Conservation (phyloP, 257 asterid species). For the Primulina eburnea region DNA sequence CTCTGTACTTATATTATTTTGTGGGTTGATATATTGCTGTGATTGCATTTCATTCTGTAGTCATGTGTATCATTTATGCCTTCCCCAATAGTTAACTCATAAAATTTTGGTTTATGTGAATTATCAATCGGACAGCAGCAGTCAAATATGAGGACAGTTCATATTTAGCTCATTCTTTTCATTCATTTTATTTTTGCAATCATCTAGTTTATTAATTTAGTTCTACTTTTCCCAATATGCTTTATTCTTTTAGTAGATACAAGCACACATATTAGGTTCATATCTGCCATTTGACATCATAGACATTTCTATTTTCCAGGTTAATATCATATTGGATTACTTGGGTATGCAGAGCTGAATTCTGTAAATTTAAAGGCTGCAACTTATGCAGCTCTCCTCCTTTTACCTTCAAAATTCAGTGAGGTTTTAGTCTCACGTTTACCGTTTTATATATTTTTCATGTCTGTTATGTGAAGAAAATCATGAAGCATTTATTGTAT, state of each 20-base stretch:
- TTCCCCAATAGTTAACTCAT: background rate
- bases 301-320: constrained; percentile 43
- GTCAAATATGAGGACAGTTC: background rate
- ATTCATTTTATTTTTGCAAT: background rate
- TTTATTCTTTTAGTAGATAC: constrained; percentile 13
- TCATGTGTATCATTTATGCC: background rate
- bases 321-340: constrained; percentile 61
- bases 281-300: constrained; percentile 1
- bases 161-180: background rate
- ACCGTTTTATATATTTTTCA: background rate
- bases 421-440: constrained; percentile 46
- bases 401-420: constrained; percentile 74
- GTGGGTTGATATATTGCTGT: background rate
- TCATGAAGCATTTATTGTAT: constrained; percentile 1
- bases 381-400: constrained; percentile 77
- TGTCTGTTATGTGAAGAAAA: background rate
- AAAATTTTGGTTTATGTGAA: background rate
- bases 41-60: background rate
- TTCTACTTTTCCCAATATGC: background rate
- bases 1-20: background rate
- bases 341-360: constrained; percentile 56
- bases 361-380: constrained; percentile 70
- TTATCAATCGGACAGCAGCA: background rate
- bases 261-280: constrained; percentile 15
- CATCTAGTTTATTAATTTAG: background rate